Percentiles rank a stretch among this genome's conserved stretches.
phyloP scores from a whole-genome alignment of 1,139 yeast genomes.

The Suhomyces coccinellae region DNA sequence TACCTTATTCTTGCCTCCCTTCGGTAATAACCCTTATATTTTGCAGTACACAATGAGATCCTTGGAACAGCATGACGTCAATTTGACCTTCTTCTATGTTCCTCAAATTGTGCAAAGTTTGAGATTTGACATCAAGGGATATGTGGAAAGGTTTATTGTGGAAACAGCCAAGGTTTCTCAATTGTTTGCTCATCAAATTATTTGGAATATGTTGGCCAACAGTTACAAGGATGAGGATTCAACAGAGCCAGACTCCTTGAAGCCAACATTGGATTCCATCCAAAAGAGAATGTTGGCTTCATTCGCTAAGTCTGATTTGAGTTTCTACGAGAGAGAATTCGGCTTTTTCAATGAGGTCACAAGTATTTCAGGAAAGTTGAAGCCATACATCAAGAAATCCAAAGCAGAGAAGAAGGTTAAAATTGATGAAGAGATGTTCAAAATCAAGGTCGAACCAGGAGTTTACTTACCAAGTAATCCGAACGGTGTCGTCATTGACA shows the following conservation, averaged over 20 bases:
- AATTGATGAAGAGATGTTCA: constrained; percentile 93
- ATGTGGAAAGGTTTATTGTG: constrained; percentile 82
- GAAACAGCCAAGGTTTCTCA: constrained; percentile 93
- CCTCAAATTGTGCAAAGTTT: constrained; percentile 96
- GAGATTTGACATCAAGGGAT: constrained; percentile 79
- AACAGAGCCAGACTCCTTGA: constrained; percentile 73
- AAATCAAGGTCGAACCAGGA: constrained; percentile 73
- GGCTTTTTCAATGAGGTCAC: constrained; percentile 90
- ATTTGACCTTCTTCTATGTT: constrained; percentile 90
- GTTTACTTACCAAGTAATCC: constrained; percentile 97
- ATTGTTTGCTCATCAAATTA: constrained; percentile 93
- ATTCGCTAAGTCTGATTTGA: constrained; percentile 60
- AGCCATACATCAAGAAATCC: constrained; percentile 88
- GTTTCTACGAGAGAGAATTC: constrained; percentile 80
- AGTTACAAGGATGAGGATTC: constrained; percentile 88
- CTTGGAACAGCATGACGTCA: constrained; percentile 83
- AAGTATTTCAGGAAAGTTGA: constrained; percentile 87
- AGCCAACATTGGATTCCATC: constrained; percentile 79
- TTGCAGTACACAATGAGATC: constrained; percentile 91
- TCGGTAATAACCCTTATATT: constrained; percentile 63
- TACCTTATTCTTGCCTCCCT: constrained; percentile 77
- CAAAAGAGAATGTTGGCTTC: constrained; percentile 63
- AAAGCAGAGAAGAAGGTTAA: constrained; percentile 96
- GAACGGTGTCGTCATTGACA: constrained; percentile 89
- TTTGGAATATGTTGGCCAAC: constrained; percentile 97